Evolutionary conservation across 306 rosid genomes (phyloP), one percentile per base, ranked within the genome.

Genomic region (Cicer judaicum): DNA sequence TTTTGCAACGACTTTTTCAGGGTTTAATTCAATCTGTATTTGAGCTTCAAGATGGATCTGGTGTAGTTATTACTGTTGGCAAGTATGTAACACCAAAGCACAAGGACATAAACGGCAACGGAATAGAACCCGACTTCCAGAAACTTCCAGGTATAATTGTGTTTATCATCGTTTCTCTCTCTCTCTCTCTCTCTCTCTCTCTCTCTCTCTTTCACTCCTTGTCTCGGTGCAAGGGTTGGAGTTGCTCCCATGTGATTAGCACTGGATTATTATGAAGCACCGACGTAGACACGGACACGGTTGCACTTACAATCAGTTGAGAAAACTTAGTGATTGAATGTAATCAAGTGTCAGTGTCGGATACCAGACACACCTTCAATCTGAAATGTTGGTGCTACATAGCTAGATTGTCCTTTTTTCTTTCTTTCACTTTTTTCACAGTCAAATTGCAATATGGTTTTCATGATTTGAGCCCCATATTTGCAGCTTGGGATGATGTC

Each of bases 21-120:
- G 97, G 99, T 70, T 78, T 94, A 70, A 91, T 94, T 79, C 97
- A 94, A 81, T 94, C 99, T 74, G 97, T 94, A 61, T 94, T 94
- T 70, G 97, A 94, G 79, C 97, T 91, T 81, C 84, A 81, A 21
- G 96, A 94, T 73, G 96, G 97, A 71, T 94, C 98, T 60, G 98
- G 97, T 42, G 92, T 94, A 64, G 98, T 90, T 68, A 90, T 94
- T 70, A 91, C 98, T 65, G 93, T 94, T 68, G 97, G 96, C 64
- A 94, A 94, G 88, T 94, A 94, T 64, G 97, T 92, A 70, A 94
- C 97, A 21, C 97, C 98, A 63, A 83, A 87, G 60, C 96, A 85
- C 75, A 87, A 83, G 78, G 98, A 94, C 81, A 91, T 94, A 80
- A 94, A 91, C 16, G 98, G 97, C 61, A 86, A 94, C 8, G 98